A percentile compares a stretch with the other conserved stretches of the same genome.
phyloP scores from a whole-genome alignment of 2,329 filamentous ascomycete genomes.

The Colletotrichum falcatum region DNA sequence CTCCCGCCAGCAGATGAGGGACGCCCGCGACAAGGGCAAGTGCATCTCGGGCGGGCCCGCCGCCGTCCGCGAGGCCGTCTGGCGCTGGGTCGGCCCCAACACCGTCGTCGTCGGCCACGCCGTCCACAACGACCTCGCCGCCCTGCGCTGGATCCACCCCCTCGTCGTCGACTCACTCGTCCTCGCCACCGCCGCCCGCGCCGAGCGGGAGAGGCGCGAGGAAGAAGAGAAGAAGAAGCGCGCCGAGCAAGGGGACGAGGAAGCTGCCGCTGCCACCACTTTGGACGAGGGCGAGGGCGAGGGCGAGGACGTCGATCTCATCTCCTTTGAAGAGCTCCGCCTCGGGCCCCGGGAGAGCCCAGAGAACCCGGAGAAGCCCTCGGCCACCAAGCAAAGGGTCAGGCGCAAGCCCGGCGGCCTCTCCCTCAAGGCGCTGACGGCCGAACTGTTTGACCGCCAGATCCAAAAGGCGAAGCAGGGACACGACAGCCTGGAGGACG shows the following conservation, averaged over 20 bases:
- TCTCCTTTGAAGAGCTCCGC: conserved; percentile 25
- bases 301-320: conserved; percentile 10
- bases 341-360: neutral
- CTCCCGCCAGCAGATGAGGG: conserved; percentile 52
- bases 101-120: conserved; percentile 64
- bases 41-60: conserved; percentile 56
- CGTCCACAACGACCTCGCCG: conserved; percentile 55
- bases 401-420: conserved; percentile 22
- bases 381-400: conserved; percentile 35
- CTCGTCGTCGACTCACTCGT: conserved; percentile 59
- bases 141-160: conserved; percentile 62
- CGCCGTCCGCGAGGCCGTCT: conserved; percentile 56
- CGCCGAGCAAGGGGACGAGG: conserved; percentile 31
- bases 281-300: neutral
- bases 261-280: neutral
- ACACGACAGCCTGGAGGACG: conserved; percentile 61
- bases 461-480: conserved; percentile 53
- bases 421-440: conserved; percentile 54
- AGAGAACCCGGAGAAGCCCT: neutral
- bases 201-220: conserved; percentile 32
- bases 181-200: conserved; percentile 45
- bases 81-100: conserved; percentile 56
- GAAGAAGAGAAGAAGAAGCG: conserved; percentile 33
- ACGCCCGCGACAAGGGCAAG: conserved; percentile 47
- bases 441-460: conserved; percentile 51